Base-by-base conservation (phyloP, 768 basidiomycete species). In the Cystobasidium tubakii region DNA sequence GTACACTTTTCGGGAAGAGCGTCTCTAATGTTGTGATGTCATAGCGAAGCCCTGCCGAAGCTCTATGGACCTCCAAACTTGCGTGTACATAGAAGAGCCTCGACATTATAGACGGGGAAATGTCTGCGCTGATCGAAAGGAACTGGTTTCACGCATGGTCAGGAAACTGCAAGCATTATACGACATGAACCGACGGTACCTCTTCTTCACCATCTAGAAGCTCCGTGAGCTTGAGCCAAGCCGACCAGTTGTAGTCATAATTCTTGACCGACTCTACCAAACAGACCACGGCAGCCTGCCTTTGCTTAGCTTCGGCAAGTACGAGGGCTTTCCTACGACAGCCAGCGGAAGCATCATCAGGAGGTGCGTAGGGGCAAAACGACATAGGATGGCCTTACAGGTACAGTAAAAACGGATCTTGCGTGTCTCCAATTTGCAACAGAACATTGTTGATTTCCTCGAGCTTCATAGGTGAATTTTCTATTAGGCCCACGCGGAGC, bases 231-330 rank as follows among this genome's bases (percentile, higher is more conserved):
- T 92, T 84, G 9, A 86, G 83, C 93, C 93, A 98, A n/a, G 87
- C 84, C 31, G 90, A 89, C 93, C 94, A 98, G 79, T 97, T 97
- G 88, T 91, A 97, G 15, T 90, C 89, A 78, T 88, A 91, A 4
- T 85, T 84, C 43, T 85, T 84, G 53, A 95, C 88, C 15, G 92
- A 93, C 39, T 87, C 82, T 21, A 96, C 83, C 17, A 87, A 86
- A 76, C 84, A 85, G 79, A 94, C 92, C 15, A 95, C 89, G 0
- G 95, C 92, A 79, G 92, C 90, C 74, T 91, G 88, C 29, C 92
- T 86, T 74, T 90, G 85, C 60, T 87, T 87, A 62, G 94, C 82
- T 15, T 91, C 88, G 55, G 87, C 87, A 67, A 95, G 86, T 75
- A 96, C 88, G 2, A 97, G 82, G 0, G 89, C 90, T 80, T 91